Percentiles rank a stretch among this genome's conserved stretches.
These are phyloP conservation scores for Verticillium isaacii DNA, from an alignment of 2,329 filamentous ascomycete genomes.

Conservation along the genomic window DNA sequence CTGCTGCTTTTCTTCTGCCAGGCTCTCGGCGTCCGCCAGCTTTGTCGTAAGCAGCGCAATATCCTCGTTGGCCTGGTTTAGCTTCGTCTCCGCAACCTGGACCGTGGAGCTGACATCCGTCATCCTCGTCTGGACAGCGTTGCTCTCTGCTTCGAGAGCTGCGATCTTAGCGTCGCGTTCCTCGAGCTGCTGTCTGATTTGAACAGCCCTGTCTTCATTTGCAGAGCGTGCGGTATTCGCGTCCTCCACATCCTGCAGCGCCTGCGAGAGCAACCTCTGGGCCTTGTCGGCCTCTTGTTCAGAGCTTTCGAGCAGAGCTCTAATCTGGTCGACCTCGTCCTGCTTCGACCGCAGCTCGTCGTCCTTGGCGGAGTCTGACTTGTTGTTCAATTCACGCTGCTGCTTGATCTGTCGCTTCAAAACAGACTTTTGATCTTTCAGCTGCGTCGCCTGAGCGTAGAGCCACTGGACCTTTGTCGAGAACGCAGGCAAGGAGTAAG, in stretches of 20 bases:
- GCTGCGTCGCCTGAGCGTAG: conserved; percentile 67
- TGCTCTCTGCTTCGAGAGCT: conserved; percentile 33
- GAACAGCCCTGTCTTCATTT: conserved; percentile 12
- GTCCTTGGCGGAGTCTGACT: conserved; percentile 70
- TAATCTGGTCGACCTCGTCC: conserved; percentile 45
- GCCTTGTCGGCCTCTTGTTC: conserved; percentile 31
- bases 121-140: conserved; percentile 32
- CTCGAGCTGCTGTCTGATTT: conserved; percentile 16
- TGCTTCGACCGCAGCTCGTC: conserved; percentile 56
- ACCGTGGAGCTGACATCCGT: conserved; percentile 27
- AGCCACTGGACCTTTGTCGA: conserved; percentile 74
- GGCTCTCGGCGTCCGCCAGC: conserved; percentile 22
- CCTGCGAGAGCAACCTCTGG: conserved; percentile 44
- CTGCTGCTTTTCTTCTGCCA: conserved; percentile 32
- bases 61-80: conserved; percentile 35
- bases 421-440: conserved; percentile 85
- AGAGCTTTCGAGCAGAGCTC: conserved; percentile 28
- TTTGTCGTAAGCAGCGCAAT: conserved; percentile 31
- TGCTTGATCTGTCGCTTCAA: conserved; percentile 91
- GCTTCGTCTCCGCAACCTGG: conserved; percentile 16
- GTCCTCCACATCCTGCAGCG: conserved; percentile 42
- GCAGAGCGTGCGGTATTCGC: conserved; percentile 16
- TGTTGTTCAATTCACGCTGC: conserved; percentile 86
- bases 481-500: conserved; percentile 72
- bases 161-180: conserved; percentile 33